A percentile compares a stretch with the other conserved stretches of the same genome.
phyloP scores from a whole-genome alignment of 2,329 filamentous ascomycete species.

The Passalora sequoiae region DNA sequence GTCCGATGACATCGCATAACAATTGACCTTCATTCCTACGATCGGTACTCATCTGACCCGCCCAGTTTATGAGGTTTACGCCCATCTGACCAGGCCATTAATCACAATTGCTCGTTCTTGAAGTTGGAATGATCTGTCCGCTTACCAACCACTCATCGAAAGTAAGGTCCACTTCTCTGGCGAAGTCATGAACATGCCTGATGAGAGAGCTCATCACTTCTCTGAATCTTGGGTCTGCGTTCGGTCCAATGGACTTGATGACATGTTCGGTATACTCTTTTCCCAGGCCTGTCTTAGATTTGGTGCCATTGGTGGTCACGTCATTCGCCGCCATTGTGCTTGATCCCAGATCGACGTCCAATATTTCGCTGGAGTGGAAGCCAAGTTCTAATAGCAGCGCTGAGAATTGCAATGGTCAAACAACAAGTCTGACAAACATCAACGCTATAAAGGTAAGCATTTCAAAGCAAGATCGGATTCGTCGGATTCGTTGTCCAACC shows the following conservation, averaged over 20 bases:
- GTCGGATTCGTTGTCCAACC: conserved; percentile 1
- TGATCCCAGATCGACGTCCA: too few relatives aligned
- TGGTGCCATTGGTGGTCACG: not conserved
- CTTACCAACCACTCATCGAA: conserved; percentile 53
- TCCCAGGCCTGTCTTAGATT: conserved; percentile 8
- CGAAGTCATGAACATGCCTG: conserved; percentile 55
- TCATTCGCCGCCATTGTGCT: conserved; percentile 6
- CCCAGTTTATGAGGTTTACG: conserved; percentile 50
- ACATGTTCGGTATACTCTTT: conserved; percentile 31
- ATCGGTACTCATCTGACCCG: conserved; percentile 58
- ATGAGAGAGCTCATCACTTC: conserved; percentile 48
- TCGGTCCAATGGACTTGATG: conserved; percentile 35
- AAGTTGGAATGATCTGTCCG: not conserved
- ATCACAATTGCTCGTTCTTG: not conserved
- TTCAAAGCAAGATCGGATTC: not conserved
- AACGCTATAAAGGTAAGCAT: not conserved
- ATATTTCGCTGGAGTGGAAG: too few relatives aligned
- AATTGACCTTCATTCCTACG: conserved; percentile 61
- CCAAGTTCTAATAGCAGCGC: too few relatives aligned
- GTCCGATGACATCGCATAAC: conserved; percentile 54
- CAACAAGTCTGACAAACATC: not conserved
- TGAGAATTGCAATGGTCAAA: too few relatives aligned
- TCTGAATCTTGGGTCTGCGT: conserved; percentile 30
- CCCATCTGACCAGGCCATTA: not conserved
- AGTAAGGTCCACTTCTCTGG: conserved; percentile 54